Evolutionary conservation across 2,329 filamentous ascomycete genomes (phyloP).

Genomic region (Penicillium palitans): DNA sequence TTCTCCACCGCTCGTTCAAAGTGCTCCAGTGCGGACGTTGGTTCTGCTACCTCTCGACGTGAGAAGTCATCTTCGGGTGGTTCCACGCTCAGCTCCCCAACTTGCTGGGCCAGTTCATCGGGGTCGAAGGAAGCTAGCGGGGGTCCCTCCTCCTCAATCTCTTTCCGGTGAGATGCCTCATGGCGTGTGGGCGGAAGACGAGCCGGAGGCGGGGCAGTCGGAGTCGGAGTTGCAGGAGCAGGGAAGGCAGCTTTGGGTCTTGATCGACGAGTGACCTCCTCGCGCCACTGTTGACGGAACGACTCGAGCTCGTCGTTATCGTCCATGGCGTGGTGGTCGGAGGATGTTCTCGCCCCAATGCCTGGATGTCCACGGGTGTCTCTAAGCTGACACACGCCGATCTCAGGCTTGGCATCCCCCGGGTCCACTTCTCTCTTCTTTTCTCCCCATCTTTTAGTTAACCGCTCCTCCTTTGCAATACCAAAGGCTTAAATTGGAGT

Average conservation of each 20-base stretch:
- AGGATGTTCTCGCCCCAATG: background rate
- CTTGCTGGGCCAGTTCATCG: slow-evolving; percentile 37
- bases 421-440: background rate
- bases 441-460: background rate
- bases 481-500: background rate
- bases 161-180: slow-evolving; percentile 40
- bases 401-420: background rate
- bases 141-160: slow-evolving; percentile 39
- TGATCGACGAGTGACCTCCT: slow-evolving; percentile 66
- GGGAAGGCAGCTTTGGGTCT: slow-evolving; percentile 23
- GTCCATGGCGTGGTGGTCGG: slow-evolving; percentile 33
- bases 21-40: slow-evolving; percentile 80
- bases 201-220: slow-evolving; percentile 25
- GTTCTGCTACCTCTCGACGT: slow-evolving; percentile 48
- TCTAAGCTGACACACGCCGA: background rate
- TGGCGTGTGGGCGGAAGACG: slow-evolving; percentile 44
- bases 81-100: slow-evolving; percentile 38
- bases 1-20: slow-evolving; percentile 90
- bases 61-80: slow-evolving; percentile 41
- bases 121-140: slow-evolving; percentile 26
- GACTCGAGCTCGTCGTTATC: slow-evolving; percentile 73
- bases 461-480: background rate
- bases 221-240: slow-evolving; percentile 11
- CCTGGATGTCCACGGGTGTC: background rate
- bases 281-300: slow-evolving; percentile 82